A percentile compares a stretch with the other conserved stretches of the same genome.
phyloP scores from a whole-genome alignment of 306 rosid genomes.

The Dryas octopetala region DNA sequence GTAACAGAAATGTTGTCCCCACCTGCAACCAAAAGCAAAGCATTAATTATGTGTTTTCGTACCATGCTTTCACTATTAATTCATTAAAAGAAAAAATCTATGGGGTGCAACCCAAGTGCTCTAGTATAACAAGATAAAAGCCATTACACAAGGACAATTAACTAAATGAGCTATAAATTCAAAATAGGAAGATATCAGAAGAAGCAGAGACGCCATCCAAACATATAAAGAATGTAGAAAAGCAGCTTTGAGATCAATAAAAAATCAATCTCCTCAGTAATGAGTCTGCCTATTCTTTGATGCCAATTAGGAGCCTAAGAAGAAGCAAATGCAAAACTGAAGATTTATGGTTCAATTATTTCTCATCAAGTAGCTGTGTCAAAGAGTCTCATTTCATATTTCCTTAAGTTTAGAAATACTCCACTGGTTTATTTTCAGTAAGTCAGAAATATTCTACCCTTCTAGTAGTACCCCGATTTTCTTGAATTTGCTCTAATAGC shows the following conservation, averaged over 20 bases:
- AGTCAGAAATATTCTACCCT: neutral
- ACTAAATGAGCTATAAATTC: neutral
- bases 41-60: neutral
- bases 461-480: neutral
- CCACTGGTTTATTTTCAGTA: neutral
- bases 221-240: neutral
- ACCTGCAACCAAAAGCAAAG: slow-evolving; percentile 41
- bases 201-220: neutral
- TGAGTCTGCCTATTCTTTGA: neutral
- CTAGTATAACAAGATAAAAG: neutral
- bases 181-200: neutral
- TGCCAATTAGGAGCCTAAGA: neutral
- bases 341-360: neutral
- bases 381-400: neutral
- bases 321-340: neutral
- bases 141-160: neutral
- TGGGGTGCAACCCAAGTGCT: neutral
- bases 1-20: slow-evolving; percentile 95
- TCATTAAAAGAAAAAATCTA: neutral
- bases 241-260: neutral
- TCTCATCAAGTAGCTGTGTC: neutral
- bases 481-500: neutral
- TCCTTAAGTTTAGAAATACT: neutral
- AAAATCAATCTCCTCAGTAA: neutral
- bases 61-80: slow-evolving; percentile 4